phyloP scores from a whole-genome alignment of 768 basidiomycete species.

The Boletus reticuloceps region DNA sequence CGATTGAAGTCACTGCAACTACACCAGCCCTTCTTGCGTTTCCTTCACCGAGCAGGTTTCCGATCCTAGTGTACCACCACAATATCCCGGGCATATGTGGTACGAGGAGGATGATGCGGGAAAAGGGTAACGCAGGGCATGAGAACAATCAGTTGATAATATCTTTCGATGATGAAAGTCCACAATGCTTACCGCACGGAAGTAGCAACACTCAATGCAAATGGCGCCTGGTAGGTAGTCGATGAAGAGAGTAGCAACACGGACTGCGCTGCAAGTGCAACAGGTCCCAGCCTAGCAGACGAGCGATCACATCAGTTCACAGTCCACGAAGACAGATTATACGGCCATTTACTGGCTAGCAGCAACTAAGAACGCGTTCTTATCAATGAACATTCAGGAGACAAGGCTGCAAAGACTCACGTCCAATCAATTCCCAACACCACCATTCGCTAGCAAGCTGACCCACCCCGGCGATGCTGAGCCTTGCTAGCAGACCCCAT shows the following conservation, averaged over 20 bases:
- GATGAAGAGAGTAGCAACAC: constrained; percentile 77
- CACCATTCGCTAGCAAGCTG: constrained; percentile 95
- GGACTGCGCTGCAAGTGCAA: constrained; percentile 83
- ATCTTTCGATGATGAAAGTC: background rate
- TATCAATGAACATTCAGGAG: background rate
- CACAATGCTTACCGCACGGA: constrained; percentile 66
- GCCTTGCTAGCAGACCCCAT: constrained; percentile 63
- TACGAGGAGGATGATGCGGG: background rate
- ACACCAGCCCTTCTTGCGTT: constrained; percentile 71
- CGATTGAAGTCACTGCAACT: constrained; percentile 60
- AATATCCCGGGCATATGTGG: background rate
- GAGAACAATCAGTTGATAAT: background rate
- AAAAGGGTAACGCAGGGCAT: background rate
- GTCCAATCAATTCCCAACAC: constrained; percentile 87
- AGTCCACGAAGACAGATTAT: background rate
- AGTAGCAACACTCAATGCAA: constrained; percentile 75
- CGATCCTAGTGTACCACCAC: constrained; percentile 50
- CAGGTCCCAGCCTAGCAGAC: constrained; percentile 65
- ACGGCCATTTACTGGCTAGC: constrained; percentile 44
- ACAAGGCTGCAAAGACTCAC: constrained; percentile 15
- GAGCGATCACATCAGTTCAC: constrained; percentile 5
- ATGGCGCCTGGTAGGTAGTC: constrained; percentile 80
- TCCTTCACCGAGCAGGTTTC: constrained; percentile 83
- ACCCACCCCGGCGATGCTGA: constrained; percentile 79
- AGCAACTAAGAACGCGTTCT: constrained; percentile 37